phyloP scores from a whole-genome alignment of 2,329 filamentous ascomycete genomes.

The Fusarium tjaetaba region DNA sequence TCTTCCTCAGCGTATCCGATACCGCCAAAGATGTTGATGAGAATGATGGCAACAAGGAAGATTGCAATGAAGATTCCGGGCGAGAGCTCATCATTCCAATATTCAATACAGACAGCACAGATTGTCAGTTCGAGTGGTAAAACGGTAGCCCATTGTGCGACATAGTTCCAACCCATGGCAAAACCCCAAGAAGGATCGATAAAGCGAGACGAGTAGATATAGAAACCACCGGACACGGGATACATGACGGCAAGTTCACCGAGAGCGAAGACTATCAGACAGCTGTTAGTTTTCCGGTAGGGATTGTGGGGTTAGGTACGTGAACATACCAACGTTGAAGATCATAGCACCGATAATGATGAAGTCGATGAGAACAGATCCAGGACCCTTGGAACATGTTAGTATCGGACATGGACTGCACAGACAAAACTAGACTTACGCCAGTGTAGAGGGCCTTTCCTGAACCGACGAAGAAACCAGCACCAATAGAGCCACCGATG shows the following conservation, averaged over 20 bases:
- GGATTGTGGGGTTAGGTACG: background rate
- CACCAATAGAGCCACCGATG: constrained; percentile 69
- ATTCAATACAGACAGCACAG: constrained; percentile 61
- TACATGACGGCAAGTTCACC: constrained; percentile 71
- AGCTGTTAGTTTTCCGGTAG: constrained; percentile 5
- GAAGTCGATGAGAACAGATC: constrained; percentile 60
- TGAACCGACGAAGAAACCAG: constrained; percentile 71
- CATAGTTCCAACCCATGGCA: constrained; percentile 59
- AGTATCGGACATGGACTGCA: background rate
- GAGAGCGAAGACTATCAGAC: constrained; percentile 61
- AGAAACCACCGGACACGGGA: constrained; percentile 71
- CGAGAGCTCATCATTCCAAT: constrained; percentile 60
- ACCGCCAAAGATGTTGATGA: constrained; percentile 66
- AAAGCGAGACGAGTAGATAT: constrained; percentile 69
- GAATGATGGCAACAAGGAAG: constrained; percentile 60
- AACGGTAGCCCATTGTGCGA: constrained; percentile 62
- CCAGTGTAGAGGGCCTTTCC: constrained; percentile 63
- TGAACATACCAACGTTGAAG: constrained; percentile 60
- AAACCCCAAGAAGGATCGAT: constrained; percentile 70
- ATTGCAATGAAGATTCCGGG: constrained; percentile 65
- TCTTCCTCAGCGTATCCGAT: constrained; percentile 66
- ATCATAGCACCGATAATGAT: constrained; percentile 68
- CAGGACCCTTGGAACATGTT: constrained; percentile 47
- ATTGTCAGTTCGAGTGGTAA: constrained; percentile 63
- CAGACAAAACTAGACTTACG: constrained; percentile 38